These are phyloP conservation scores for Nemania serpens DNA, from an alignment of 2,329 filamentous ascomycete genomes.

Conservation along the genomic window DNA sequence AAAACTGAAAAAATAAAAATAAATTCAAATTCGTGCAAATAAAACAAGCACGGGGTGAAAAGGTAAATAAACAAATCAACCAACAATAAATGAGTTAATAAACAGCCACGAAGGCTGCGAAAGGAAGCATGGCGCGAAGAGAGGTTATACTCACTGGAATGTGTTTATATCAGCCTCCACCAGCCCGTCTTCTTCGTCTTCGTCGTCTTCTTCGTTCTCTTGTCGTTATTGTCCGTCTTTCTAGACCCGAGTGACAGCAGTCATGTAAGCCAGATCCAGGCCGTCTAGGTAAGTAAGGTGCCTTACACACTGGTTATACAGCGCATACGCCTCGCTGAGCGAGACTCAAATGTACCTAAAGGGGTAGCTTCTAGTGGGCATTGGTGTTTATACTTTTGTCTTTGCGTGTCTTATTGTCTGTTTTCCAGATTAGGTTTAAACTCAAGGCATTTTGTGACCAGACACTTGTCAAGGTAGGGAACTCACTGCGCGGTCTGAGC, in stretches of 20 bases:
- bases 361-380: slow-evolving; percentile 10
- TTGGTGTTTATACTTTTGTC: slow-evolving; percentile 15
- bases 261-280: slow-evolving; percentile 7
- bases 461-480: slow-evolving; percentile 12
- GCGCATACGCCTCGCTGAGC: slow-evolving; percentile 20
- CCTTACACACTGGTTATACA: slow-evolving; percentile 13
- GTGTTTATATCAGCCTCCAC: slow-evolving; percentile 3
- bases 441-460: slow-evolving; percentile 22
- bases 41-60: too few relatives aligned
- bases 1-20: too few relatives aligned
- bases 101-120: not conserved
- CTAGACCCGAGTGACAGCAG: slow-evolving; percentile 2
- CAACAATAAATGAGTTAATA: not conserved
- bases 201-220: too few relatives aligned
- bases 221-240: not conserved
- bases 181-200: too few relatives aligned
- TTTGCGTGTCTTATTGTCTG: slow-evolving; percentile 20
- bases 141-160: slow-evolving; percentile 7
- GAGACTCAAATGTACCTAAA: slow-evolving; percentile 8
- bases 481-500: slow-evolving; percentile 23
- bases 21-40: too few relatives aligned
- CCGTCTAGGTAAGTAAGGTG: not conserved
- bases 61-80: not conserved
- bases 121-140: slow-evolving; percentile 1
- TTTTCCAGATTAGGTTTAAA: slow-evolving; percentile 24